These are phyloP conservation scores for Haematococcus sp. DNA, from an alignment of 139 green algal species.

Conservation along the genomic window DNA sequence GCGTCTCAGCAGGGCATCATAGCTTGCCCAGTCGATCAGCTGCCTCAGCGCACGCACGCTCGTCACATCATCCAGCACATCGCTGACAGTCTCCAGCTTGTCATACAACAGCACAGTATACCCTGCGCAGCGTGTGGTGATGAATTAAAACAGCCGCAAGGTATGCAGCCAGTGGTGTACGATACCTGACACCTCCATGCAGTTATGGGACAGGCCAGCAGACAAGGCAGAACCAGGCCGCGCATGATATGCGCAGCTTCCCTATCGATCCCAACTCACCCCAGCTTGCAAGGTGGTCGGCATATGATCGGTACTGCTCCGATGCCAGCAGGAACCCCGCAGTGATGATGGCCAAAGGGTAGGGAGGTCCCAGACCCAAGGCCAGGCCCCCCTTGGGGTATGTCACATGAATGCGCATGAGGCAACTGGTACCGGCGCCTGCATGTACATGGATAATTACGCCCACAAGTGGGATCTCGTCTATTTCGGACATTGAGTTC, in stretches of 20 bases:
- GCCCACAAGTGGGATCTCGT: too few species aligned
- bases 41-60: conserved; percentile 51
- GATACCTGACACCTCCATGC: too few species aligned
- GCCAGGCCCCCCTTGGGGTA: conserved; percentile 63
- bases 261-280: conserved; percentile 32
- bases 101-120: conserved; percentile 69
- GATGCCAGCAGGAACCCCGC: conserved; percentile 77
- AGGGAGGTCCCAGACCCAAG: conserved; percentile 58
- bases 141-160: not conserved
- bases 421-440: conserved; percentile 52
- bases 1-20: conserved; percentile 9
- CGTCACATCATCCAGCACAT: conserved; percentile 70
- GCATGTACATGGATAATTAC: conserved; percentile 9
- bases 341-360: conserved; percentile 83
- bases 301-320: conserved; percentile 67
- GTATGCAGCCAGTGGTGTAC: not conserved
- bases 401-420: conserved; percentile 58
- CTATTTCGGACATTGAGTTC: too few species aligned
- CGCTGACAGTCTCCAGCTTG: conserved; percentile 58
- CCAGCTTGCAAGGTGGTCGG: conserved; percentile 65
- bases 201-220: too few species aligned
- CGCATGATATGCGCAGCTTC: not conserved
- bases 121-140: conserved; percentile 19
- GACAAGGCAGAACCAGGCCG: not conserved
- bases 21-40: conserved; percentile 15